phyloP scores from a whole-genome alignment of 768 basidiomycete genomes.

The Asterophora lycoperdoides region DNA sequence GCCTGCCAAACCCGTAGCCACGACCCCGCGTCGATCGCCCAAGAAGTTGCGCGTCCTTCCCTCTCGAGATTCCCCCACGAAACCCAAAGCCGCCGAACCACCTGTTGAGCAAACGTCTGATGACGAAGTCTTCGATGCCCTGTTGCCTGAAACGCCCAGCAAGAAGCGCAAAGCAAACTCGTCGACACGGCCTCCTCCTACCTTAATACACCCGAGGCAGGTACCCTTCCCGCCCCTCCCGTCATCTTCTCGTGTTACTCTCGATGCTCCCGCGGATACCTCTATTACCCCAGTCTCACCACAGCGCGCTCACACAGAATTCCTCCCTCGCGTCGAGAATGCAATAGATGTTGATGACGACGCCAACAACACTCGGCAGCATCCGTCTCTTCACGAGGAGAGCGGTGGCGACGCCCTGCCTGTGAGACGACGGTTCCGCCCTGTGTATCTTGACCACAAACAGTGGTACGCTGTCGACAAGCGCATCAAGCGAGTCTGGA shows the following conservation, averaged over 20 bases:
- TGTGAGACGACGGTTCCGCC: conserved; percentile 37
- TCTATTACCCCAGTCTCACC: not conserved
- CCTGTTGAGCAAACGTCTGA: conserved; percentile 17
- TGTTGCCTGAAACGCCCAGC: conserved; percentile 37
- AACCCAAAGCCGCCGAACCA: conserved; percentile 24
- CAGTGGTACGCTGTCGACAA: conserved; percentile 45
- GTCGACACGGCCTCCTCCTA: conserved; percentile 9
- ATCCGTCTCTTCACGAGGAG: conserved; percentile 14
- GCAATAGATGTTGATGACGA: conserved; percentile 10
- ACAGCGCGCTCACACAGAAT: not conserved
- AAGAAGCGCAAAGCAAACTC: conserved; percentile 35
- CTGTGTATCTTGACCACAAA: conserved; percentile 45
- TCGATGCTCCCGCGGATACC: not conserved
- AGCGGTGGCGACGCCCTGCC: conserved; percentile 19
- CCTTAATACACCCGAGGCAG: conserved; percentile 10
- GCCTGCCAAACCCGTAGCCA: conserved; percentile 17
- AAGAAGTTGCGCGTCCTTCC: conserved; percentile 29
- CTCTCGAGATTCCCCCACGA: conserved; percentile 35
- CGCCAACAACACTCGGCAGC: conserved; percentile 12
- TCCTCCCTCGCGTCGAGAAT: not conserved
- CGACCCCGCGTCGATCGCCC: conserved; percentile 20
- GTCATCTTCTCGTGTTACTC: conserved; percentile 13
- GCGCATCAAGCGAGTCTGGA: conserved; percentile 28
- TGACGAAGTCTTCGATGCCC: conserved; percentile 24
- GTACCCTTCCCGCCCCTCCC: conserved; percentile 12